Base-by-base conservation (phyloP, 441 rosid genomes). In the Pelargonium australe region DNA sequence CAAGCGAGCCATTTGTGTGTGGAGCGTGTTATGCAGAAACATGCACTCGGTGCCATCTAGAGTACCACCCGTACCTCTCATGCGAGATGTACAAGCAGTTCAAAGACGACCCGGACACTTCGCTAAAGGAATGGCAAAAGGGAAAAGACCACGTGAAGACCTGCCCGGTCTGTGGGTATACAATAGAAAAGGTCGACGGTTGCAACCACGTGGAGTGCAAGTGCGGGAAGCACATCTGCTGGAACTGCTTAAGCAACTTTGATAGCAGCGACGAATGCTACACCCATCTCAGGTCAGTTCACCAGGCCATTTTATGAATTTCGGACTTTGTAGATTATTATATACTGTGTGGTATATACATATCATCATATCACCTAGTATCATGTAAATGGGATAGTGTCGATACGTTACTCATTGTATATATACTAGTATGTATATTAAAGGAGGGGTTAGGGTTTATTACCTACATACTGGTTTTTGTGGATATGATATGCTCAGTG, bases 201-300 rank as follows among this genome's bases (percentile, higher is more conserved):
- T 91, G 96, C 76, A 85, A 95, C 72, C 99, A 95, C 68, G 20
- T 91, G 1, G 85, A 81, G 76, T 91, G 99, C 67, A 80, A 74
- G 68, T 95, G 97, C 28, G 92, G 97, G 66, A 81, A 70, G 65
- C 99, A 95, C 75, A 80, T 91, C 14, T 89, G 97, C 85, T 91
- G 97, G 99, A 89, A 78, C 51, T 87, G 97, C 66, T 79, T 82
- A 66, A 81, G 82, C 67, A 17, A 11, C 57, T 95, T 81, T 64
- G 53, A 14, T 43, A 67, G 67, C 17, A 69, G 87, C 62, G 88
- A 83, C 0, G 80, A 80, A 17, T 95, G 99, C 76, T 90, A 91
- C 67, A 80, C 60, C 1, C 97, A 95, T 71, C 64, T 87, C 79
- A 79, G 84, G 74, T 49, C 76, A 9, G 62, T 81, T 13, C 95